These are phyloP conservation scores for Secale cereale DNA, from an alignment of 176 grass and related monocot species.

Conservation along the genomic window DNA sequence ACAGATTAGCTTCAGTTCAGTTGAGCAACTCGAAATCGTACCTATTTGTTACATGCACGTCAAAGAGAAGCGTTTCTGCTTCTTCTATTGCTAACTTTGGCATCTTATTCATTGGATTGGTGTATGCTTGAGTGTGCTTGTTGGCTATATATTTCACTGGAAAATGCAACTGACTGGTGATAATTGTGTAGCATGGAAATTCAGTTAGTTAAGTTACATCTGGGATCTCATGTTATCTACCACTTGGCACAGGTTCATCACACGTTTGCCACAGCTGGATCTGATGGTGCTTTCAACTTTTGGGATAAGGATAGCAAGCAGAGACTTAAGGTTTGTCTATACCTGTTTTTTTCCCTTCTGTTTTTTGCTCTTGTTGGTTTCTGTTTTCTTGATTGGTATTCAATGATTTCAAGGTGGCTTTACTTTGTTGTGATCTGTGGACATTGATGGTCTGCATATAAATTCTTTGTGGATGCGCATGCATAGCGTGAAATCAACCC, in stretches of 20 bases:
- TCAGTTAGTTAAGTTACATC: conserved; percentile 6
- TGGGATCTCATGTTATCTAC: conserved; percentile 14
- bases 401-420: conserved; percentile 1
- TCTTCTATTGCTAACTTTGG: background rate
- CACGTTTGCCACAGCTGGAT: conserved; percentile 85
- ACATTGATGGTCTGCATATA: conserved; percentile 1
- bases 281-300: conserved; percentile 87
- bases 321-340: conserved; percentile 69
- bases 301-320: conserved; percentile 93
- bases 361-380: background rate
- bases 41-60: background rate
- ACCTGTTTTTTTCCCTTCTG: background rate
- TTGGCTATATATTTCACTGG: conserved; percentile 19
- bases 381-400: background rate
- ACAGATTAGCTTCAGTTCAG: background rate
- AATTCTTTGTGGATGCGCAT: conserved; percentile 4
- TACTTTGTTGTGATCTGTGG: background rate
- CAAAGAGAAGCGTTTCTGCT: background rate
- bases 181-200: background rate
- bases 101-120: background rate
- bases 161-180: conserved; percentile 12
- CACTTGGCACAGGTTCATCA: conserved; percentile 62
- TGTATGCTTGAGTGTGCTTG: conserved; percentile 6
- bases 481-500: background rate
- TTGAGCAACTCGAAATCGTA: background rate